A percentile compares a stretch with the other conserved stretches of the same genome.
Conservation (phyloP, 2,329 filamentous ascomycete genomes). For the Monosporascus sp. region DNA sequence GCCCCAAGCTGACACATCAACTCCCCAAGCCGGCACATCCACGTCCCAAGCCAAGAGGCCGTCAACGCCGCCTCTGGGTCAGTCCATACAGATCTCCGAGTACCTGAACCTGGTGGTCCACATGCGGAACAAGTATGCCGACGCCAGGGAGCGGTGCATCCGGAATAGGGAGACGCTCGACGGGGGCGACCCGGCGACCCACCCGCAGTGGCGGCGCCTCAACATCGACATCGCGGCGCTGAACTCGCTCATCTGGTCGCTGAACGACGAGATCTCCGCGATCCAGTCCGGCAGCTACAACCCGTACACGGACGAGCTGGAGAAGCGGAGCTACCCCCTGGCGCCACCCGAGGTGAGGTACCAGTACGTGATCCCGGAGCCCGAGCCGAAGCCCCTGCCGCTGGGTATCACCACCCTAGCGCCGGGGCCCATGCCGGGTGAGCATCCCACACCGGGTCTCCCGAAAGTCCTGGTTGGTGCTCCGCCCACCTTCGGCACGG, state of each 20-base stretch:
- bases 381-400: conserved; percentile 6
- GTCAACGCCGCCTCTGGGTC: background rate
- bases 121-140: conserved; percentile 1
- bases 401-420: conserved; percentile 8
- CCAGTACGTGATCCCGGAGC: conserved; percentile 3
- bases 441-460: conserved; percentile 7
- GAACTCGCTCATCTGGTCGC: conserved; percentile 13
- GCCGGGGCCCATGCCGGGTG: conserved; percentile 14
- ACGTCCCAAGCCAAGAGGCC: too few species aligned
- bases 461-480: conserved; percentile 16
- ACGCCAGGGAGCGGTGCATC: conserved; percentile 1
- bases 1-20: too few species aligned
- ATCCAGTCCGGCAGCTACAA: conserved; percentile 1
- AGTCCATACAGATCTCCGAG: background rate
- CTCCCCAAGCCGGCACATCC: too few species aligned
- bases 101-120: background rate
- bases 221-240: conserved; percentile 18
- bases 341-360: background rate
- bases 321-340: background rate
- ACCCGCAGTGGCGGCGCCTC: conserved; percentile 8
- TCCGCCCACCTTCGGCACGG: conserved; percentile 1
- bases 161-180: conserved; percentile 11
- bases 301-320: background rate
- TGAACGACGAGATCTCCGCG: conserved; percentile 13
- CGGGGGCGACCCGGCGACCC: conserved; percentile 12